Conservation (phyloP, 164 flowering plant species). For the Aristolochia contorta region DNA sequence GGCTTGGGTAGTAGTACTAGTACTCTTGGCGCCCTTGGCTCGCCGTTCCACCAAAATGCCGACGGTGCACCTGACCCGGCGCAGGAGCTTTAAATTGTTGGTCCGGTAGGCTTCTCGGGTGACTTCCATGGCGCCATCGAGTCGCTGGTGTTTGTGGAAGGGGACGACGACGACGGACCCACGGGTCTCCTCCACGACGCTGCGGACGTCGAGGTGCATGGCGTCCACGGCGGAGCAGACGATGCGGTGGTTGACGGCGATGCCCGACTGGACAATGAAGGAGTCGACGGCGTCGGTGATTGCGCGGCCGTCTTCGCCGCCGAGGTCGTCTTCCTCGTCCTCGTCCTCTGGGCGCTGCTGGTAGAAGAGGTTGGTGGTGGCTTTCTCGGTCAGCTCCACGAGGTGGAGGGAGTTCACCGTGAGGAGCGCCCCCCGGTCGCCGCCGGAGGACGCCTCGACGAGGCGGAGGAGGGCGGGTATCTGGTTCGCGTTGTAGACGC, state of each 20-base stretch:
- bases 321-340: slow-evolving; percentile 50
- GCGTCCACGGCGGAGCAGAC: slow-evolving; percentile 28
- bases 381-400: slow-evolving; percentile 5
- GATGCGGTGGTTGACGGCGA: slow-evolving; percentile 31
- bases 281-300: slow-evolving; percentile 44
- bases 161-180: slow-evolving; percentile 40
- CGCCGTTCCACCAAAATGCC: slow-evolving; percentile 35
- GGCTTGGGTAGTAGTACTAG: too few species aligned
- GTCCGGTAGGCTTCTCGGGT: slow-evolving; percentile 5
- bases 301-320: slow-evolving; percentile 53
- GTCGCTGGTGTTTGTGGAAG: slow-evolving; percentile 6
- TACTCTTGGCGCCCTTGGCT: neutral
- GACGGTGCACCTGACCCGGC: slow-evolving; percentile 47
- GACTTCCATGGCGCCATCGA: slow-evolving; percentile 5
- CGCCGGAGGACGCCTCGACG: neutral
- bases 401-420: neutral
- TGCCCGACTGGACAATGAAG: slow-evolving; percentile 29
- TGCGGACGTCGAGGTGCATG: slow-evolving; percentile 57
- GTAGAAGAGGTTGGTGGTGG: slow-evolving; percentile 22
- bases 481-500: neutral
- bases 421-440: neutral
- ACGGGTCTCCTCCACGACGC: slow-evolving; percentile 38
- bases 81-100: slow-evolving; percentile 25
- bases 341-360: slow-evolving; percentile 42
- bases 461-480: neutral